phyloP scores from a whole-genome alignment of 805 yeast genomes.

The Lipomyces anomalus region DNA sequence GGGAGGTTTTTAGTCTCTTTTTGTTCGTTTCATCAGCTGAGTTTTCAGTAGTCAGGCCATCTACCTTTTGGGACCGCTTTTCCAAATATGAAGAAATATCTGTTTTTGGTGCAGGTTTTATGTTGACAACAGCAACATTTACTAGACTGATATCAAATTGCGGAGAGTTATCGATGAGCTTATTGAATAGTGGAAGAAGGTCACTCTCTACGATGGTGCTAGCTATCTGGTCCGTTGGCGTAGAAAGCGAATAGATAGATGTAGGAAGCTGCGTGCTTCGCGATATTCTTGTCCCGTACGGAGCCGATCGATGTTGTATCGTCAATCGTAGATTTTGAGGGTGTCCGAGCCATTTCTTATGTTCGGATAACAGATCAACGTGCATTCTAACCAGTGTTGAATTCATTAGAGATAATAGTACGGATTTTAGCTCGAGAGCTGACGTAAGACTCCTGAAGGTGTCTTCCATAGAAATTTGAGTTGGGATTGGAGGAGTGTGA shows the following conservation, averaged over 20 bases:
- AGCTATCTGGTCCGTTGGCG: not conserved
- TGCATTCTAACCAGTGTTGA: conserved; percentile 4
- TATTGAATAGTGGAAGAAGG: conserved; percentile 6
- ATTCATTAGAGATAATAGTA: not conserved
- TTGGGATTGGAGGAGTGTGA: conserved; percentile 6
- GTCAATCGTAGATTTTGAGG: conserved; percentile 5
- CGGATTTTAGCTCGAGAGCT: not conserved
- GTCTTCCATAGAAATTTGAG: conserved; percentile 11
- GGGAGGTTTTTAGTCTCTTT: not conserved
- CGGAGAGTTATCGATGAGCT: not conserved
- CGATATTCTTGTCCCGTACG: conserved; percentile 4
- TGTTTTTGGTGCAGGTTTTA: conserved; percentile 1
- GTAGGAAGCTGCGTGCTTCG: conserved; percentile 3
- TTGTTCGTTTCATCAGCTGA: not conserved
- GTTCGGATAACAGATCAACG: conserved; percentile 1
- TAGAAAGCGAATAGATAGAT: not conserved
- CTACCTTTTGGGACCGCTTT: not conserved
- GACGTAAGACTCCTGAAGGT: not conserved
- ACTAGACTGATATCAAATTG: conserved; percentile 4
- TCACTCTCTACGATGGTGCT: not conserved
- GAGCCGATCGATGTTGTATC: not conserved
- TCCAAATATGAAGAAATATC: conserved; percentile 1
- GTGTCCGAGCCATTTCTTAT: conserved; percentile 5
- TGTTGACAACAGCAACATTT: conserved; percentile 6
- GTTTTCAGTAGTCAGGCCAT: not conserved